phyloP scores from a whole-genome alignment of 2,329 filamentous ascomycete species.

The Clonostachys solani region DNA sequence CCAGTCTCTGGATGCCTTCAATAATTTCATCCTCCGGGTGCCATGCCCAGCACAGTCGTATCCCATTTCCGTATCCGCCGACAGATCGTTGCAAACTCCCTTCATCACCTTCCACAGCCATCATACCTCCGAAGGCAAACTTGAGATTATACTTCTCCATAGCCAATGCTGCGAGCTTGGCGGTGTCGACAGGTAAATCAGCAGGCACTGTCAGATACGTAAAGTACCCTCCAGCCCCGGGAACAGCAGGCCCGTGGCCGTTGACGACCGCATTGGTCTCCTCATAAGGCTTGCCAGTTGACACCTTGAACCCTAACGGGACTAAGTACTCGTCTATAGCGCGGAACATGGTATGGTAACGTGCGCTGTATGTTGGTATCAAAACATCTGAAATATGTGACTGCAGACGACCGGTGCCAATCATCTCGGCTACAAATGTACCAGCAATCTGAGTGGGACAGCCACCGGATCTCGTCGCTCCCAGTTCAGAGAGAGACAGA shows the following conservation, averaged over 20 bases:
- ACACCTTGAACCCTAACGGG: conserved; percentile 9
- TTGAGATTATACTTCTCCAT: conserved; percentile 47
- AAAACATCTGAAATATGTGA: conserved; percentile 9
- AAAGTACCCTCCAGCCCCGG: conserved; percentile 56
- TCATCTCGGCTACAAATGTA: conserved; percentile 9
- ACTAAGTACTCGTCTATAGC: conserved; percentile 9
- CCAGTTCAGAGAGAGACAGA: conserved; percentile 1
- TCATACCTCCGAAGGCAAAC: conserved; percentile 51
- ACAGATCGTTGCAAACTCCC: conserved; percentile 19
- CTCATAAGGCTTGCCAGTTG: conserved; percentile 7
- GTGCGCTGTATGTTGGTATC: conserved; percentile 10
- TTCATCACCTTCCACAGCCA: conserved; percentile 34
- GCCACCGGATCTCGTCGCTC: conserved; percentile 4
- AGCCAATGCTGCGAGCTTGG: conserved; percentile 32
- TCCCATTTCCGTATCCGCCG: conserved; percentile 37
- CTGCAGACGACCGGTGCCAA: conserved; percentile 8
- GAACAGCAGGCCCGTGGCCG: not conserved
- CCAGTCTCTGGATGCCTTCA: conserved; percentile 51
- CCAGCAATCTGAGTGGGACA: conserved; percentile 4
- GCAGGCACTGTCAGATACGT: conserved; percentile 43
- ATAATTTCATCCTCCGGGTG: conserved; percentile 46
- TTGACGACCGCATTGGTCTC: not conserved
- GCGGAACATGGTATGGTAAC: conserved; percentile 9
- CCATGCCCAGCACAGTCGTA: conserved; percentile 54
- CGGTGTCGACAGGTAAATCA: conserved; percentile 36